Conservation (phyloP, 495 filamentous ascomycete species). For the Filosporella fistucella region DNA sequence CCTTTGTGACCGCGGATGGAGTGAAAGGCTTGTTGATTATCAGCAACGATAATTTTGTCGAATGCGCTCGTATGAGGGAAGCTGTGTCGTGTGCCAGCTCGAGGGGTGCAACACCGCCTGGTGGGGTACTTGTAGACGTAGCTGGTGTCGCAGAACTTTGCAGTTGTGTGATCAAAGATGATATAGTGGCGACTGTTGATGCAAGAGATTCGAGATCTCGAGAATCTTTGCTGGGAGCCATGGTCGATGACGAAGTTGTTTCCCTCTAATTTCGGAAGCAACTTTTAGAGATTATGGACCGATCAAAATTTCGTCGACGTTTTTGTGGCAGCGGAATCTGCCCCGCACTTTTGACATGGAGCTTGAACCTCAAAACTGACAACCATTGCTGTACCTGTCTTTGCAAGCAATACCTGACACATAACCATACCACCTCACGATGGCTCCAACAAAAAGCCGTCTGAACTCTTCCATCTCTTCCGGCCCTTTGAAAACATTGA, state of each 20-base stretch:
- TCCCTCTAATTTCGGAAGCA: too few relatives aligned
- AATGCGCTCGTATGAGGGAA: slow-evolving; percentile 68
- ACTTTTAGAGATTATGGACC: too few relatives aligned
- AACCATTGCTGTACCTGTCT: too few relatives aligned
- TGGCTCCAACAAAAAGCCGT: slow-evolving; percentile 38
- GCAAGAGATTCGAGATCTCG: slow-evolving; percentile 36
- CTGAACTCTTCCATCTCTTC: slow-evolving; percentile 34
- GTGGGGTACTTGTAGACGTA: slow-evolving; percentile 14
- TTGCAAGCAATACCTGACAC: too few relatives aligned
- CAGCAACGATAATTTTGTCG: slow-evolving; percentile 81
- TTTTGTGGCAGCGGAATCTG: slow-evolving; percentile 2
- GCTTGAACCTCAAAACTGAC: too few relatives aligned
- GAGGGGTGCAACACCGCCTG: slow-evolving; percentile 40
- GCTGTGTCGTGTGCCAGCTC: slow-evolving; percentile 61
- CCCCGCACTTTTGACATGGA: not conserved
- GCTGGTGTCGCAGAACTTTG: slow-evolving; percentile 23
- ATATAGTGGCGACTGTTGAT: slow-evolving; percentile 26
- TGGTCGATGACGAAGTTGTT: too few relatives aligned
- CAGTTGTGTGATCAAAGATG: slow-evolving; percentile 23
- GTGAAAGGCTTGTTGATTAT: slow-evolving; percentile 83
- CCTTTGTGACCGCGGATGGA: slow-evolving; percentile 60
- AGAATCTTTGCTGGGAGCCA: too few relatives aligned
- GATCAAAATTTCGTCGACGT: too few relatives aligned
- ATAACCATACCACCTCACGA: slow-evolving; percentile 13
- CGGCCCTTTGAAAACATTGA: slow-evolving; percentile 62